Base-by-base conservation (phyloP, 1,284 basidiomycete species). In the Cryptococcus hybrid region DNA sequence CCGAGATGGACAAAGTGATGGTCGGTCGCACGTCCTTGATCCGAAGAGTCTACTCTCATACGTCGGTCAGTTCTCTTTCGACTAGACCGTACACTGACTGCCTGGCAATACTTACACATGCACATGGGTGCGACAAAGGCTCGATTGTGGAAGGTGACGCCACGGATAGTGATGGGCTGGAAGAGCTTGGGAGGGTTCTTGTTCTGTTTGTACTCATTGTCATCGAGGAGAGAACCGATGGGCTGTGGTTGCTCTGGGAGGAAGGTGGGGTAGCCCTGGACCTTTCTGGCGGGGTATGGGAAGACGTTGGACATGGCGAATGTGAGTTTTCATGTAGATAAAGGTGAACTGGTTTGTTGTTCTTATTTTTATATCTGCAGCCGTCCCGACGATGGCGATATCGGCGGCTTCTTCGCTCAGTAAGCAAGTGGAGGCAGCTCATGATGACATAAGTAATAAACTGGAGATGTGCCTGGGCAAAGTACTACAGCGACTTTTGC, bases 1-100 rank as follows among this genome's bases (percentile, higher is more conserved):
- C 84, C 85, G 42, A 86, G 81, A 70, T 90, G 88, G 24, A 89
- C 87, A 11, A 90, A 76, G 73, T 92, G 89, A 85, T 86, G 89
- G 65, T 89, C 86, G 0, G 88, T 88, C 30, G 84, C 83, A 71
- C 86, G 83, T 6, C 90, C 86, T 61, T 87, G 77, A 46, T 88
- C 82, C 4, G 86, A 81, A 50, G 85, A 87, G 78, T 91, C 90
- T 77, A 54, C 1, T 9, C 40, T 30, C 30, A 30, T 30, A 4
- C 30, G 30, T 30, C 30, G 30, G 30, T 30, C 4, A 30, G 30
- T 30, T 30, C 30, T 30, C 30, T 30, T 24, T 7, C n/a, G 46
- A 51, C 52, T 44, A 56, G 18, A 12, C 11, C 36, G 9, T 12
- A 46, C 40, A 7, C 46, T 40, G n/a, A n/a, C 15, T 50, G 18